Evolutionary conservation across 371 early-diverging fungal genomes (phyloP).

Genomic region (Chytridium lagenaria): DNA sequence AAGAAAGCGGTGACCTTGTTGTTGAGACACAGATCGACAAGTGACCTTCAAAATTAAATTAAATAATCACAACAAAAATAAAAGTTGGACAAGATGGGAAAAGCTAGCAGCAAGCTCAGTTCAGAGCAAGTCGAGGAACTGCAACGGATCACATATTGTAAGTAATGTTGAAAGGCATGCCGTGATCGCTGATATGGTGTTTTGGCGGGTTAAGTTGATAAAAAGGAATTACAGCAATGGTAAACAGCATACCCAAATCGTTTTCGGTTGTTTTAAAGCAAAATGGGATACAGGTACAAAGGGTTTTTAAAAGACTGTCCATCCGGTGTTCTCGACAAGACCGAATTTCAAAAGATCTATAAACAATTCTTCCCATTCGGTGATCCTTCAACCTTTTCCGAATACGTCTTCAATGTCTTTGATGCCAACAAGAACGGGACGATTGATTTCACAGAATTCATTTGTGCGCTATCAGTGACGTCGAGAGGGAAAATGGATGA

Average conservation of each 20-base stretch:
- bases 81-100: conserved; percentile 67
- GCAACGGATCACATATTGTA: conserved; percentile 83
- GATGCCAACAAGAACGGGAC: conserved; percentile 57
- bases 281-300: conserved; percentile 73
- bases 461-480: conserved; percentile 84
- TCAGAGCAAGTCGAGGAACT: conserved; percentile 83
- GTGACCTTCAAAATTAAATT: not conserved
- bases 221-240: conserved; percentile 95
- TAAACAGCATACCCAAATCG: conserved; percentile 32
- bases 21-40: too few relatives aligned
- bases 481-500: conserved; percentile 88
- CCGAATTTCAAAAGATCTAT: conserved; percentile 92
- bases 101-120: conserved; percentile 82
- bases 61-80: not conserved
- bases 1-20: too few relatives aligned
- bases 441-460: conserved; percentile 93
- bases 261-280: too few relatives aligned
- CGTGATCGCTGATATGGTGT: too few relatives aligned
- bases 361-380: conserved; percentile 98
- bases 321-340: conserved; percentile 79
- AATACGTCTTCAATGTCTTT: conserved; percentile 61
- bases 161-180: conserved; percentile 37
- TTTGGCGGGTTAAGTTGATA: conserved; percentile 88
- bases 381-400: conserved; percentile 88
- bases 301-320: conserved; percentile 95